Conservation (phyloP, 176 grass and related monocot species). For the Chrysopogon serrulatus region DNA sequence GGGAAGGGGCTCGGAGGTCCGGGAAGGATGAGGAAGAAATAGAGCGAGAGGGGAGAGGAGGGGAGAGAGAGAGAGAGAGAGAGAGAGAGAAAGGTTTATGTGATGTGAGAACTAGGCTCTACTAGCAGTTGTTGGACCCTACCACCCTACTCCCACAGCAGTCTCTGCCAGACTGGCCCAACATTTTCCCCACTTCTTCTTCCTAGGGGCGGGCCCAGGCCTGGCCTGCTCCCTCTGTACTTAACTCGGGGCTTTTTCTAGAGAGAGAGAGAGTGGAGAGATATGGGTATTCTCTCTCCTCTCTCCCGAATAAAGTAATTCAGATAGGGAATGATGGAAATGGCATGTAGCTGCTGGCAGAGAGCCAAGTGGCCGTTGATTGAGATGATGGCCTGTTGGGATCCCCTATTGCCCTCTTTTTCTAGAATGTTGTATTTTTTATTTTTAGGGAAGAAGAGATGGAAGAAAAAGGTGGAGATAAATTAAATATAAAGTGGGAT, state of each 20-base stretch:
- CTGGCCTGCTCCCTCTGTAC: background rate
- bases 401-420: background rate
- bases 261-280: background rate
- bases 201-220: background rate
- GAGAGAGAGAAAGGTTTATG: constrained; percentile 35
- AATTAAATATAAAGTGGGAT: background rate
- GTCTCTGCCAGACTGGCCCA: background rate
- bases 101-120: constrained; percentile 14
- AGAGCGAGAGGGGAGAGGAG: background rate
- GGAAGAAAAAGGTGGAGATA: background rate
- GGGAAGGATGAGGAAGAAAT: constrained; percentile 35
- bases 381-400: background rate
- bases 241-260: background rate
- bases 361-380: constrained; percentile 19
- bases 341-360: background rate
- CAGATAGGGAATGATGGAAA: constrained; percentile 17
- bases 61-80: no score
- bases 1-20: constrained; percentile 17
- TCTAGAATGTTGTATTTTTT: background rate
- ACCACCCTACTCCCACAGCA: background rate
- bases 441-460: background rate
- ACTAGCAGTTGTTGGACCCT: constrained; percentile 19
- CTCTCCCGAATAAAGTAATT: background rate
- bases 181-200: background rate
- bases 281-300: background rate